Evolutionary conservation across 2,329 filamentous ascomycete genomes (phyloP).

Genomic region (Colletotrichum eremochloae): DNA sequence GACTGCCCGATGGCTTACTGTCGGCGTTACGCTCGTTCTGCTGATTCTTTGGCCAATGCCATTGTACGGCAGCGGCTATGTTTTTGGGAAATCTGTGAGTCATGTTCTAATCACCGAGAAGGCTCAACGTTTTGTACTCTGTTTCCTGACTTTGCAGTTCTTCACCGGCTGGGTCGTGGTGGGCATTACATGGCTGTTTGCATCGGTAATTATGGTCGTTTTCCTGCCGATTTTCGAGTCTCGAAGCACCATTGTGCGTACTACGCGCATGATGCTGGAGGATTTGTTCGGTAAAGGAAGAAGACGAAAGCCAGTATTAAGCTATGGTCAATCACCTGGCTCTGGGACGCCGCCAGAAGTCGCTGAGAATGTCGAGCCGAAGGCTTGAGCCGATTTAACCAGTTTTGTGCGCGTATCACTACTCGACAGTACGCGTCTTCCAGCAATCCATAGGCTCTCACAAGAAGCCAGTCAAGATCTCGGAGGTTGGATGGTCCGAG

Average conservation of each 20-base stretch:
- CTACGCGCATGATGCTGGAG: slow-evolving; percentile 37
- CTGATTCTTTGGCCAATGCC: slow-evolving; percentile 50
- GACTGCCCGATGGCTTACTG: slow-evolving; percentile 62
- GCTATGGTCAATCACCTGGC: slow-evolving; percentile 29
- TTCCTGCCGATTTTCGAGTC: slow-evolving; percentile 41
- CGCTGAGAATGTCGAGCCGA: slow-evolving; percentile 22
- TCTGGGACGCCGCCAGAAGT: slow-evolving; percentile 26
- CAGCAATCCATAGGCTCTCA: neutral
- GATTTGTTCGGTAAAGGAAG: slow-evolving; percentile 30
- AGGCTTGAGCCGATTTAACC: neutral
- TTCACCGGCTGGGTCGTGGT: slow-evolving; percentile 82
- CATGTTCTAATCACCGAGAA: neutral
- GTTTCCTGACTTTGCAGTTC: slow-evolving; percentile 59
- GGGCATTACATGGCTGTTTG: slow-evolving; percentile 79
- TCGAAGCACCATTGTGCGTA: slow-evolving; percentile 35
- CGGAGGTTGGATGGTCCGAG: neutral
- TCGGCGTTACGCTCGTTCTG: slow-evolving; percentile 69
- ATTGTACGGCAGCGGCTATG: slow-evolving; percentile 48
- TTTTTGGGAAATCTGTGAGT: slow-evolving; percentile 46
- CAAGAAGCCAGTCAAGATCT: no score
- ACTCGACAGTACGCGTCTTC: neutral
- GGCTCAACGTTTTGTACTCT: neutral
- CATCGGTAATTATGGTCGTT: slow-evolving; percentile 40
- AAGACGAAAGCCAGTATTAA: neutral
- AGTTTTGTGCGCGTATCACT: no score